These are phyloP conservation scores for Magnaporthiopsis incrustans DNA, from an alignment of 2,329 filamentous ascomycete genomes.

Conservation along the genomic window DNA sequence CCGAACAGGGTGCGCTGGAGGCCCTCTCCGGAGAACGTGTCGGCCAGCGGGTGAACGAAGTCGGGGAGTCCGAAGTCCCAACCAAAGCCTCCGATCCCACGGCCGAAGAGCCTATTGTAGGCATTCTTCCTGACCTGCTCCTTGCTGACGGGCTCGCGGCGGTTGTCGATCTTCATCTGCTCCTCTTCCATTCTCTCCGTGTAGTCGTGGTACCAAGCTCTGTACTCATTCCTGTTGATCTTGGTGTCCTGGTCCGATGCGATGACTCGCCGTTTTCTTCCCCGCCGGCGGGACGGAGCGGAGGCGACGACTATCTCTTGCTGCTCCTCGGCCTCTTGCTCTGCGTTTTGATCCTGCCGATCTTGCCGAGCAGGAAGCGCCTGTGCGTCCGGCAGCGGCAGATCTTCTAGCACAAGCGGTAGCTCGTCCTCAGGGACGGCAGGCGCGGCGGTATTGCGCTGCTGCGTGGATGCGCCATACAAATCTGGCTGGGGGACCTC, in stretches of 20 bases:
- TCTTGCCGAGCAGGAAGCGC: constrained; percentile 1
- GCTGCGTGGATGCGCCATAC: constrained; percentile 3
- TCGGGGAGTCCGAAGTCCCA: constrained; percentile 2
- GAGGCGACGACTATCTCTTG: constrained; percentile 2
- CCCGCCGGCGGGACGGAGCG: constrained; percentile 1
- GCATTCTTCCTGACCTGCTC: constrained; percentile 10
- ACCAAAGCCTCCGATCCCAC: constrained; percentile 14
- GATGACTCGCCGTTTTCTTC: constrained; percentile 8
- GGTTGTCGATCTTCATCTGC: not conserved
- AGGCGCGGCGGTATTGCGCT: constrained; percentile 7
- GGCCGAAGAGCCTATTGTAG: constrained; percentile 12
- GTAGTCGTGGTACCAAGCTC: constrained; percentile 12
- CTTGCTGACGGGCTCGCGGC: constrained; percentile 9
- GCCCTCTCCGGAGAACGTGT: constrained; percentile 11
- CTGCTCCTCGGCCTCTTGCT: constrained; percentile 9
- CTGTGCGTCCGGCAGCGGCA: constrained; percentile 6
- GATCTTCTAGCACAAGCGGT: not conserved
- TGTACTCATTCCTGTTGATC: constrained; percentile 14
- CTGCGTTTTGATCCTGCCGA: not conserved
- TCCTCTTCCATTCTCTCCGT: constrained; percentile 11
- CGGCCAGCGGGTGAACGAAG: constrained; percentile 9
- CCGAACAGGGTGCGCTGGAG: constrained; percentile 11
- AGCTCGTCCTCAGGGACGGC: constrained; percentile 4
- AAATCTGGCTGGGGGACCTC: not conserved
- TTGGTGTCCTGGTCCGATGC: constrained; percentile 14